Conservation (phyloP, 1,284 basidiomycete species). For the Laetiporus sulphureus region DNA sequence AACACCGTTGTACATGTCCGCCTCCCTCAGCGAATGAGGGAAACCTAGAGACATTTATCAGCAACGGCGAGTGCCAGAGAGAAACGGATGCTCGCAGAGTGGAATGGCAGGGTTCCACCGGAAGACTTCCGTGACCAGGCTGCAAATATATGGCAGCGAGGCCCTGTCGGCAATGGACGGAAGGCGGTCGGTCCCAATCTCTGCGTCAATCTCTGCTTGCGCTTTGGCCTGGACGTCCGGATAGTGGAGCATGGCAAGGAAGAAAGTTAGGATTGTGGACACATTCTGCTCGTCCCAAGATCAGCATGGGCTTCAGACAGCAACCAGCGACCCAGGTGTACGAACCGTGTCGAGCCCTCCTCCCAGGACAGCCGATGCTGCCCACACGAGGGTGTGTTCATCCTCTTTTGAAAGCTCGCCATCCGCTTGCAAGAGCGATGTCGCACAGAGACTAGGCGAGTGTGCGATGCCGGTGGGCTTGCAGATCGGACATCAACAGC, state of each 20-base stretch:
- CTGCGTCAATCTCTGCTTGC: constrained; percentile 24
- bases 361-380: neutral
- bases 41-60: constrained; percentile 10
- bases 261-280: constrained; percentile 20
- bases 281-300: constrained; percentile 20
- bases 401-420: neutral
- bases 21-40: constrained; percentile 22
- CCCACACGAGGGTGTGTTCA: neutral
- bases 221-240: constrained; percentile 26
- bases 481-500: neutral
- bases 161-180: constrained; percentile 24
- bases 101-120: constrained; percentile 25
- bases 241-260: constrained; percentile 25
- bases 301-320: neutral
- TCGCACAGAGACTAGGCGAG: neutral
- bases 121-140: constrained; percentile 23
- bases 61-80: neutral
- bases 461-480: neutral
- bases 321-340: neutral
- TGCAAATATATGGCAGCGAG: constrained; percentile 24
- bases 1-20: constrained; percentile 24
- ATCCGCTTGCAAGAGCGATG: neutral
- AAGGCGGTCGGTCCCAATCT: constrained; percentile 23
- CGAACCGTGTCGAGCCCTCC: constrained; percentile 25
- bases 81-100: constrained; percentile 11